These are phyloP conservation scores for Vitis rotundifolia DNA, from an alignment of 164 flowering plant genomes.

Conservation along the genomic window DNA sequence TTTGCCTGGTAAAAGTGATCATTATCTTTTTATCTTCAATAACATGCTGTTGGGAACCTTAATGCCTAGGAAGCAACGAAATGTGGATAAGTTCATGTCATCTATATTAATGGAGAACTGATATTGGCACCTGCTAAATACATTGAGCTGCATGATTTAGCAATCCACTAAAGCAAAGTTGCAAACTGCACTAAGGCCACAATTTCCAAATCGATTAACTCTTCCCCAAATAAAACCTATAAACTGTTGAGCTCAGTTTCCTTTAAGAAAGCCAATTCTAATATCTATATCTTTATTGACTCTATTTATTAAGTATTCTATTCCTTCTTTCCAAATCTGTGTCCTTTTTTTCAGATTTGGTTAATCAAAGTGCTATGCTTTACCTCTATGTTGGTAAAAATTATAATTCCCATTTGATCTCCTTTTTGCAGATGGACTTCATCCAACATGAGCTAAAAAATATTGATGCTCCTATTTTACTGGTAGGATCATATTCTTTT, in stretches of 20 bases:
- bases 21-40: neutral
- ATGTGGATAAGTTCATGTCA: neutral
- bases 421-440: conserved; percentile 48
- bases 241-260: neutral
- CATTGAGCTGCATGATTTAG: neutral
- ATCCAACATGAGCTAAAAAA: conserved; percentile 35
- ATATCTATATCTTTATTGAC: neutral
- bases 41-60: neutral
- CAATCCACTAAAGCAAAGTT: neutral
- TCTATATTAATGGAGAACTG: neutral
- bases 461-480: conserved; percentile 51
- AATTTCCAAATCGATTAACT: too few relatives aligned
- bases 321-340: neutral
- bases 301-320: neutral
- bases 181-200: too few relatives aligned
- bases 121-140: neutral
- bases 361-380: neutral
- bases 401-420: neutral
- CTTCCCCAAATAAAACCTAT: neutral
- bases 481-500: conserved; percentile 43
- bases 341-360: neutral
- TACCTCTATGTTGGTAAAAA: neutral
- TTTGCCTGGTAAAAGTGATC: neutral
- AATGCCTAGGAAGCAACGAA: neutral
- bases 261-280: neutral